Conservation (phyloP, 2,329 filamentous ascomycete genomes). For the Bertia moriformis region DNA sequence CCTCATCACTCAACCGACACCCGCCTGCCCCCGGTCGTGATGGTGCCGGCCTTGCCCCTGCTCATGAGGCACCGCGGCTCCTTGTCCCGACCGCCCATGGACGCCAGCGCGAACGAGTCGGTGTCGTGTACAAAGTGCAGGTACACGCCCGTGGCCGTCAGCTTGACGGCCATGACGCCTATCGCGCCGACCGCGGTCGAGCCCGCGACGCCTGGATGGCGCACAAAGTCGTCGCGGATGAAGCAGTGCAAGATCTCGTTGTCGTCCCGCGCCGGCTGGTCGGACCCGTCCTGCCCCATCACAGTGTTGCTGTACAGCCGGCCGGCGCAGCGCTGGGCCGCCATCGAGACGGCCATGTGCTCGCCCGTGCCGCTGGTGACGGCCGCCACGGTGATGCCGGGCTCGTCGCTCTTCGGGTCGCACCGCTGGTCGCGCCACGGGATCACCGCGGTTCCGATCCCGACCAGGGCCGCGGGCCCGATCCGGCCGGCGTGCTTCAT, state of each 20-base stretch:
- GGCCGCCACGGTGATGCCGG: conserved; percentile 58
- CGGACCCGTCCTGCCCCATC: conserved; percentile 41
- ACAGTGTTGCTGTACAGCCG: conserved; percentile 62
- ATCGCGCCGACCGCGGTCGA: conserved; percentile 78
- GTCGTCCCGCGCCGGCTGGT: conserved; percentile 60
- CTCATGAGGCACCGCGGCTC: conserved; percentile 80
- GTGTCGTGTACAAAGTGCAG: conserved; percentile 96
- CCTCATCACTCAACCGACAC: neutral
- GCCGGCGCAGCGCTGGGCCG: conserved; percentile 73
- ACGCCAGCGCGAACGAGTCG: conserved; percentile 72
- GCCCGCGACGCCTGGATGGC: conserved; percentile 68
- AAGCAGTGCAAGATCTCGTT: conserved; percentile 61
- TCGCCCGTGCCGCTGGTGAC: conserved; percentile 93
- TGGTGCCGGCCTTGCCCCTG: conserved; percentile 38
- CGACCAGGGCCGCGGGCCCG: conserved; percentile 82
- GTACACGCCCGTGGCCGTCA: conserved; percentile 59
- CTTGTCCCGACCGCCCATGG: conserved; percentile 67
- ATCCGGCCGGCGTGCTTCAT: conserved; percentile 93
- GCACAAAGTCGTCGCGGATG: conserved; percentile 81
- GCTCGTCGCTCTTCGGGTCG: conserved; percentile 51
- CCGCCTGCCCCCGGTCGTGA: conserved; percentile 31
- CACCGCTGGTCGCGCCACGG: conserved; percentile 29
- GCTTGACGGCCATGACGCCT: conserved; percentile 81
- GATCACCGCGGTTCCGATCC: conserved; percentile 80
- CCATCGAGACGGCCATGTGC: conserved; percentile 93